Conservation (phyloP, 2,329 filamentous ascomycete genomes). For the Chalaropsis thielavioides region DNA sequence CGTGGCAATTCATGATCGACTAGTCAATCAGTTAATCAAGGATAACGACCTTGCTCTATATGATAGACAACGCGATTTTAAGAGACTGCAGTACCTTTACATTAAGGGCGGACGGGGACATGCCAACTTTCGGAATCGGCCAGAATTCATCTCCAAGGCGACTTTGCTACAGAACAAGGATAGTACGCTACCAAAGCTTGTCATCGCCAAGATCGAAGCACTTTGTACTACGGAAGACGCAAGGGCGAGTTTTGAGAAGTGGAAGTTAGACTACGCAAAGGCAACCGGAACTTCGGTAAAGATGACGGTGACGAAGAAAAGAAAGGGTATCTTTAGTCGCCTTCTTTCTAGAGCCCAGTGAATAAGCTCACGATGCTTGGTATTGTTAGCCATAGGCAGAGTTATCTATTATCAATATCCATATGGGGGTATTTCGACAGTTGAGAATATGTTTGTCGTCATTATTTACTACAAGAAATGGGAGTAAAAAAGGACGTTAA, state of each 20-base stretch:
- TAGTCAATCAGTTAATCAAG: slow-evolving; percentile 19
- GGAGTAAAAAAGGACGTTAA: neutral
- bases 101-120: slow-evolving; percentile 10
- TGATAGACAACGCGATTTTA: slow-evolving; percentile 12
- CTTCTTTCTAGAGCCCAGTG: slow-evolving; percentile 11
- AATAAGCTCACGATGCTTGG: neutral
- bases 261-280: slow-evolving; percentile 11
- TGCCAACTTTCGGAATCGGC: slow-evolving; percentile 11
- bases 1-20: slow-evolving; percentile 37
- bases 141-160: slow-evolving; percentile 16
- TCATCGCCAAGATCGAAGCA: slow-evolving; percentile 13
- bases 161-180: slow-evolving; percentile 8
- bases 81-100: slow-evolving; percentile 11
- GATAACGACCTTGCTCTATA: slow-evolving; percentile 15
- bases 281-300: slow-evolving; percentile 14
- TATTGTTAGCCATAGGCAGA: neutral
- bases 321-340: slow-evolving; percentile 11
- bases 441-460: neutral
- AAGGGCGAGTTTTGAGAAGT: slow-evolving; percentile 9
- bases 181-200: slow-evolving; percentile 11
- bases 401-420: neutral
- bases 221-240: slow-evolving; percentile 17
- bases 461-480: neutral
- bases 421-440: neutral
- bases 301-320: slow-evolving; percentile 12